Evolutionary conservation across 2,329 filamentous ascomycete genomes (phyloP).

Genomic region (Ascochyta clinopodiicola): DNA sequence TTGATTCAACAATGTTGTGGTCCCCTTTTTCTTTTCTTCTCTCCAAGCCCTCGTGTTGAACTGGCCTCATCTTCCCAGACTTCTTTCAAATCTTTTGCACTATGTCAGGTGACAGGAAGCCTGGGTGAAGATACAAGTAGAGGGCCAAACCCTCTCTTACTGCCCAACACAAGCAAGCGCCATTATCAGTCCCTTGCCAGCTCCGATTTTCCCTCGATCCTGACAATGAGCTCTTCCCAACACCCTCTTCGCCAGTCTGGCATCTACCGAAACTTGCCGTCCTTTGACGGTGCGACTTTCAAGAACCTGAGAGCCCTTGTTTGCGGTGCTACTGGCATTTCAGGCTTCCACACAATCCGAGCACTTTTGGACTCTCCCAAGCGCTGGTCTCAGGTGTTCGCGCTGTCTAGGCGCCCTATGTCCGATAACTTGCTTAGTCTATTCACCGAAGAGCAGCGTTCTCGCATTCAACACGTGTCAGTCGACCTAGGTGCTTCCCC

Average conservation of each 20-base stretch:
- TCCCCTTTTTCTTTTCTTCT: too few species aligned
- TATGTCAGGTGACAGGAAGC: too few species aligned
- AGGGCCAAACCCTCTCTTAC: too few species aligned
- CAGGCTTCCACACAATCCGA: slow-evolving; percentile 18
- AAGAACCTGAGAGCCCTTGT: slow-evolving; percentile 20
- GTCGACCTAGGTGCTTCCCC: slow-evolving; percentile 14
- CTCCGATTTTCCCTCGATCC: too few species aligned
- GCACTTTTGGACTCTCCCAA: slow-evolving; percentile 13
- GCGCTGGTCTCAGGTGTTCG: slow-evolving; percentile 21
- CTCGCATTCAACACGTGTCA: slow-evolving; percentile 20
- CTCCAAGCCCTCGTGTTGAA: too few species aligned
- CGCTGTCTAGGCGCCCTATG: slow-evolving; percentile 10
- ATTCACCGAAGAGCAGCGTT: slow-evolving; percentile 12
- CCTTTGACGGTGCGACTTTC: slow-evolving; percentile 8
- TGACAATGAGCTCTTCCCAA: slow-evolving; percentile 12
- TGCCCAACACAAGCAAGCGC: too few species aligned
- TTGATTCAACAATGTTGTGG: too few species aligned
- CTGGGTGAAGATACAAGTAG: too few species aligned
- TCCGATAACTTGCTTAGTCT: slow-evolving; percentile 8
- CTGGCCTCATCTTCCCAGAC: too few species aligned
- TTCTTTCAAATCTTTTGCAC: too few species aligned
- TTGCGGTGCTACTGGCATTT: slow-evolving; percentile 21
- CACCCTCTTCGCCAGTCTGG: slow-evolving; percentile 19
- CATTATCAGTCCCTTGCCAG: too few species aligned
- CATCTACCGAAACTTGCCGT: slow-evolving; percentile 21